These are phyloP conservation scores for Leccinum disarticulatum DNA, from an alignment of 768 basidiomycete genomes.

Conservation along the genomic window DNA sequence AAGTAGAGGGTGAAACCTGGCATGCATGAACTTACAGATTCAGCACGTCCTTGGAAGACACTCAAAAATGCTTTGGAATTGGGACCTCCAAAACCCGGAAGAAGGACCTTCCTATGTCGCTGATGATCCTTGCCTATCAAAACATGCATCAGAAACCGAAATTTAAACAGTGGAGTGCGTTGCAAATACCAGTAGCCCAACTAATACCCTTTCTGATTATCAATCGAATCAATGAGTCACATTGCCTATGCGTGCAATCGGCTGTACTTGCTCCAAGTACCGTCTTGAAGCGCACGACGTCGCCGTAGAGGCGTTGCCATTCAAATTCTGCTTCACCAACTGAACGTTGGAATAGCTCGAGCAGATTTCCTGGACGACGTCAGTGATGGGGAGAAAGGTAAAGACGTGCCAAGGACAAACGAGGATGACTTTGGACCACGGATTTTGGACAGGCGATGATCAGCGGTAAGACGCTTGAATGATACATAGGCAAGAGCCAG, in stretches of 20 bases:
- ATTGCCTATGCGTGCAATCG: background rate
- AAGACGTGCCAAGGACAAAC: conserved; percentile 20
- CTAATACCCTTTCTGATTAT: background rate
- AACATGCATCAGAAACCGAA: background rate
- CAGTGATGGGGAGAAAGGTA: conserved; percentile 5
- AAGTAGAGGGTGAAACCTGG: background rate
- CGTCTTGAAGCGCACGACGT: conserved; percentile 29
- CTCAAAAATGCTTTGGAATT: conserved; percentile 51
- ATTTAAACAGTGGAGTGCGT: background rate
- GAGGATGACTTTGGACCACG: conserved; percentile 25
- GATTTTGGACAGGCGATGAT: conserved; percentile 14
- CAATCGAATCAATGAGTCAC: background rate
- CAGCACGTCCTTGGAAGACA: conserved; percentile 43
- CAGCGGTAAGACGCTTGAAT: background rate
- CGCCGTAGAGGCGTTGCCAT: conserved; percentile 33
- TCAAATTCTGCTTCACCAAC: conserved; percentile 27
- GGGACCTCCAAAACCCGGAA: conserved; percentile 52
- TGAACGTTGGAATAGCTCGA: conserved; percentile 30
- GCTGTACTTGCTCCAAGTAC: conserved; percentile 24
- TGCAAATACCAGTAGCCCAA: background rate
- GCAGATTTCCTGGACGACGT: conserved; percentile 27
- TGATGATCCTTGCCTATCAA: conserved; percentile 42
- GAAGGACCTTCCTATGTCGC: conserved; percentile 54
- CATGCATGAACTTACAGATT: conserved; percentile 19
- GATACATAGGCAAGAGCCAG: conserved; percentile 8